phyloP scores from a whole-genome alignment of 805 yeast species.

The Saccharomycopsis oosterbeekiorum region DNA sequence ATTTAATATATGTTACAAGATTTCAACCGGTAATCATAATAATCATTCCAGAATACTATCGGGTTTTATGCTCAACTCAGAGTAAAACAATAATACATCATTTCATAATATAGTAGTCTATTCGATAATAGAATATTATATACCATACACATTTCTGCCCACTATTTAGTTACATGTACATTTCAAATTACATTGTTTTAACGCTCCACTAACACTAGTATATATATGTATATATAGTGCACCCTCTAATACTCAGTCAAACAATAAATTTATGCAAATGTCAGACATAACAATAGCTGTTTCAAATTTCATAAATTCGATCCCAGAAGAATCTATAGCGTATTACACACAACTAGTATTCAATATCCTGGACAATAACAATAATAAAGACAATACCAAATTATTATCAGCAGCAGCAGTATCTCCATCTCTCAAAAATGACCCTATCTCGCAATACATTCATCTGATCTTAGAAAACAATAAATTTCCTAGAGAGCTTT shows the following conservation, averaged over 20 bases:
- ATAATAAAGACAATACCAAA: not conserved
- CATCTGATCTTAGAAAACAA: not conserved
- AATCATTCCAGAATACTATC: no score
- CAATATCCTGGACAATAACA: not conserved
- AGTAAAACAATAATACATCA: no score
- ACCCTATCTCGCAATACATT: conserved; percentile 14
- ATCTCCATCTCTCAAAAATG: conserved; percentile 5
- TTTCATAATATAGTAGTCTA: no score
- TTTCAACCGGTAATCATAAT: no score
- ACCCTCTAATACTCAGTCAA: not conserved
- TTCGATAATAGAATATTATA: no score
- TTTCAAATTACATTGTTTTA: no score
- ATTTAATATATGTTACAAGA: no score
- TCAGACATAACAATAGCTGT: conserved; percentile 5
- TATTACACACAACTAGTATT: conserved; percentile 14
- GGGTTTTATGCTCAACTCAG: no score
- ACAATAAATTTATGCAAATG: not conserved
- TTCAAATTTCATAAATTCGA: conserved; percentile 11
- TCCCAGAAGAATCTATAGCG: conserved; percentile 13
- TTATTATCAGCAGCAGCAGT: no score
- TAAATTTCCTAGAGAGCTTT: not conserved
- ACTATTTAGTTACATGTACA: no score
- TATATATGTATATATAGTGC: not conserved
- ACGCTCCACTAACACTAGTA: no score
- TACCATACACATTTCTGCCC: no score